A percentile compares a stretch with the other conserved stretches of the same genome.
Evolutionary conservation across 768 basidiomycete species (phyloP).

Genomic region (Leccinum arenicola): DNA sequence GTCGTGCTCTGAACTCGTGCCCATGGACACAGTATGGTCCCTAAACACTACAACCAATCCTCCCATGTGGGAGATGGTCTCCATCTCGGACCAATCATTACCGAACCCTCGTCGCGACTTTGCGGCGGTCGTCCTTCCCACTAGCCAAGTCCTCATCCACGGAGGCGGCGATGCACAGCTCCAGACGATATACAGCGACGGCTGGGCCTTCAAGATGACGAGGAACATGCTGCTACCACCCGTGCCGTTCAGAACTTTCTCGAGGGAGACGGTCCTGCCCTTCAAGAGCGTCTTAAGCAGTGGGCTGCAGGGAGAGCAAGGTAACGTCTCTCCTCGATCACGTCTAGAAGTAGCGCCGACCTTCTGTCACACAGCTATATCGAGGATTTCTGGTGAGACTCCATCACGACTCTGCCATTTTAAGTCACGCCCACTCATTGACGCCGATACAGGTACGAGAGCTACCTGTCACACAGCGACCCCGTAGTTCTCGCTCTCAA

Average conservation of each 20-base stretch:
- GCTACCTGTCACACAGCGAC: slow-evolving; percentile 84
- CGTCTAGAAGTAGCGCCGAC: not conserved
- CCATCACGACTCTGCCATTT: slow-evolving; percentile 4
- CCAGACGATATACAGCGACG: slow-evolving; percentile 57
- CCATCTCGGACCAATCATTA: slow-evolving; percentile 37
- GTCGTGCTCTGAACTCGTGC: slow-evolving; percentile 45
- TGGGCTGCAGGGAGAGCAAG: slow-evolving; percentile 75
- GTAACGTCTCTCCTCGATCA: slow-evolving; percentile 36
- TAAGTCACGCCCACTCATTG: not conserved
- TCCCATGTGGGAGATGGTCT: slow-evolving; percentile 48
- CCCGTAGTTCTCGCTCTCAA: slow-evolving; percentile 94
- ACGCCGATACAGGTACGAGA: slow-evolving; percentile 63
- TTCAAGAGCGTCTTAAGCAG: slow-evolving; percentile 72
- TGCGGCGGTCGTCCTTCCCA: slow-evolving; percentile 48
- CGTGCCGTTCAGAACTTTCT: slow-evolving; percentile 79
- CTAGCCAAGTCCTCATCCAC: slow-evolving; percentile 65
- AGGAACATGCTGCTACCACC: slow-evolving; percentile 76
- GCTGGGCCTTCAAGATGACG: slow-evolving; percentile 80
- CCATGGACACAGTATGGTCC: slow-evolving; percentile 59
- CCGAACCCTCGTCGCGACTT: slow-evolving; percentile 65
- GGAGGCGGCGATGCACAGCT: slow-evolving; percentile 68
- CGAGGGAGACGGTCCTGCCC: slow-evolving; percentile 69
- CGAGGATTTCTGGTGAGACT: slow-evolving; percentile 88
- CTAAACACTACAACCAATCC: slow-evolving; percentile 53
- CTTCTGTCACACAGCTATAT: slow-evolving; percentile 62